Conservation (phyloP, 2,329 filamentous ascomycete species). For the Nakataea oryzae region DNA sequence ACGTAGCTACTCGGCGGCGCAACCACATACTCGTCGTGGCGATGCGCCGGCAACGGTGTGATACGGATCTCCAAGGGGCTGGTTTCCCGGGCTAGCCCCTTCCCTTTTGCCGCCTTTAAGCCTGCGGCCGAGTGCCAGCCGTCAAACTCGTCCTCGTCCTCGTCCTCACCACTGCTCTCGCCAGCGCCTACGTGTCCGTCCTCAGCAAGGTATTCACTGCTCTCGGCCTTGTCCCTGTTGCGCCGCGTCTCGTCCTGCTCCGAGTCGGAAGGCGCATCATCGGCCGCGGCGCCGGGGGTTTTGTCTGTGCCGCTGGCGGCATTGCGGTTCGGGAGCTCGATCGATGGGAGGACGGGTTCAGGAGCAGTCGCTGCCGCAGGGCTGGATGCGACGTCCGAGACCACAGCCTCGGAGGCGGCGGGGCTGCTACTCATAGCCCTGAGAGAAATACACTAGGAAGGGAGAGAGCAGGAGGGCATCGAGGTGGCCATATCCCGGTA, state of each 20-base stretch:
- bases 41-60: constrained; percentile 2
- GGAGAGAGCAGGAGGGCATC: background rate
- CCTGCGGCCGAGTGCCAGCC: background rate
- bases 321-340: background rate
- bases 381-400: background rate
- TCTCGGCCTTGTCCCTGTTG: background rate
- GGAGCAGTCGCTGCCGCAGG: background rate
- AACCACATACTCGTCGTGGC: constrained; percentile 5
- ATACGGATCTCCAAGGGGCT: constrained; percentile 8
- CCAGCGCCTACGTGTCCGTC: background rate
- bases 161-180: background rate
- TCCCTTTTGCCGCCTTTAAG: background rate
- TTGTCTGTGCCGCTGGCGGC: background rate
- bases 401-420: background rate
- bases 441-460: background rate
- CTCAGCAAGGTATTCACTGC: background rate
- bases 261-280: background rate
- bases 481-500: background rate
- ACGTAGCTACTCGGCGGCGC: constrained; percentile 9
- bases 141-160: background rate
- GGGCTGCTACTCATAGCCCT: background rate
- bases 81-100: background rate
- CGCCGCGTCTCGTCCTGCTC: background rate
- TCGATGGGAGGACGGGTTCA: background rate
- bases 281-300: background rate